Evolutionary conservation across 306 rosid species (phyloP).

Genomic region (Amphicarpaea edgeworthii): DNA sequence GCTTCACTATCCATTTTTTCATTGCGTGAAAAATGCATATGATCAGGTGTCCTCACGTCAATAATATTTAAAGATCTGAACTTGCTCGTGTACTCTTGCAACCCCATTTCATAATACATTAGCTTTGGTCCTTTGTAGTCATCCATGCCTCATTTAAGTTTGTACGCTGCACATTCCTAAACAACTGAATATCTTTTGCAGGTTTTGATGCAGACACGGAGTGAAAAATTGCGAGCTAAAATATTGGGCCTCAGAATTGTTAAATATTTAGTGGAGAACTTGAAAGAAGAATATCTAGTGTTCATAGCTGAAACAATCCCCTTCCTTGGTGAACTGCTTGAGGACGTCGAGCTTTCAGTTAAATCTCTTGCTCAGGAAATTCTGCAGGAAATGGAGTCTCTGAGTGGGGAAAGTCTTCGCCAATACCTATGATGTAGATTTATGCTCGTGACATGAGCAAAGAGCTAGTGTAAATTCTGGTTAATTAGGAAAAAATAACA

Average conservation of each 20-base stretch:
- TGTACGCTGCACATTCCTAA: not conserved
- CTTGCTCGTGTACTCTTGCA: not conserved
- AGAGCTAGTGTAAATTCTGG: constrained; percentile 20
- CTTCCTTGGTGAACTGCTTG: constrained; percentile 90
- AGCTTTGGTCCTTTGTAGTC: not conserved
- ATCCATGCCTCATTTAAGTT: not conserved
- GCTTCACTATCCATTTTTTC: constrained; percentile 13
- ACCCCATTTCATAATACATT: not conserved
- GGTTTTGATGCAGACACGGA: constrained; percentile 93
- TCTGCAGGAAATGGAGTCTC: constrained; percentile 78
- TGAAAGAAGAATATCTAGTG: constrained; percentile 88
- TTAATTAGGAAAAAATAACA: constrained; percentile 24
- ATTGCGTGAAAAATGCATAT: constrained; percentile 9
- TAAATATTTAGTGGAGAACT: constrained; percentile 73
- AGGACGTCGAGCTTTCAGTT: constrained; percentile 86
- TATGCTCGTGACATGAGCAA: not conserved
- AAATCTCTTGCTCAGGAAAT: constrained; percentile 86
- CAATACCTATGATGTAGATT: constrained; percentile 56
- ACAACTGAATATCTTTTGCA: constrained; percentile 45
- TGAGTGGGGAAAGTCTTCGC: constrained; percentile 82
- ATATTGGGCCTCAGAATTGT: constrained; percentile 79
- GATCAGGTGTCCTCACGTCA: not conserved
- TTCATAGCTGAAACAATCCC: constrained; percentile 89
- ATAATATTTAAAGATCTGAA: not conserved
- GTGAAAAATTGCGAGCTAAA: constrained; percentile 75